Conservation (phyloP, 2,329 filamentous ascomycete species). For the Lachnellula cervina region DNA sequence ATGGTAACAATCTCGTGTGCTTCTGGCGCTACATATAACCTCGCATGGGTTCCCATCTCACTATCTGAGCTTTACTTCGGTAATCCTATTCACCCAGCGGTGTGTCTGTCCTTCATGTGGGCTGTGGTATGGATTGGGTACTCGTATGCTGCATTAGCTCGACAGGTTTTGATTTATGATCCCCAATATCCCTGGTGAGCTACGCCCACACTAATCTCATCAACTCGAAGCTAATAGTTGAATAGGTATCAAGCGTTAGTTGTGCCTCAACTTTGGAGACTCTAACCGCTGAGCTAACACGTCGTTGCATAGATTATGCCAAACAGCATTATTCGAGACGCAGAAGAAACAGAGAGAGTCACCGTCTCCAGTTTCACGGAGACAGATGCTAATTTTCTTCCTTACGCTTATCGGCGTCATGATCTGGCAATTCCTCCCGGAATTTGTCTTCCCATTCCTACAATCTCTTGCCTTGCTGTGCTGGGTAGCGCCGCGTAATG, state of each 20-base stretch:
- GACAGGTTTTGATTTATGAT: constrained; percentile 54
- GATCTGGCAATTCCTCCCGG: constrained; percentile 58
- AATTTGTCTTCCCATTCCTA: constrained; percentile 55
- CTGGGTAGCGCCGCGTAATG: constrained; percentile 56
- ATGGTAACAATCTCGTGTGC: constrained; percentile 42
- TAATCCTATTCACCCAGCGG: constrained; percentile 45
- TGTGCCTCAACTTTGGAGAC: background rate
- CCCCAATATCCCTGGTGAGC: constrained; percentile 49
- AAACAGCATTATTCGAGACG: constrained; percentile 55
- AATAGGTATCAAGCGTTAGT: constrained; percentile 42
- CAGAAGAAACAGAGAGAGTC: constrained; percentile 47
- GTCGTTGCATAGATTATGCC: constrained; percentile 34
- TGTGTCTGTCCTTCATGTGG: constrained; percentile 57
- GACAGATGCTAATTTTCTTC: constrained; percentile 55
- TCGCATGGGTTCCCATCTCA: constrained; percentile 47
- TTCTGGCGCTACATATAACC: constrained; percentile 48
- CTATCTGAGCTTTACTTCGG: constrained; percentile 55
- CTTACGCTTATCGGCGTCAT: constrained; percentile 46
- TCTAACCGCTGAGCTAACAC: background rate
- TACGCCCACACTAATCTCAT: background rate
- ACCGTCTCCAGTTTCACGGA: constrained; percentile 44
- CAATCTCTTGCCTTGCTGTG: constrained; percentile 57
- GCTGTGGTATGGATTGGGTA: constrained; percentile 55
- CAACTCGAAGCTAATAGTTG: constrained; percentile 7
- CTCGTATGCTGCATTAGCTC: constrained; percentile 52